A percentile compares a stretch with the other conserved stretches of the same genome.
phyloP scores from a whole-genome alignment of 2,329 filamentous ascomycete genomes.

The Aspergillus fumigatiaffinis region DNA sequence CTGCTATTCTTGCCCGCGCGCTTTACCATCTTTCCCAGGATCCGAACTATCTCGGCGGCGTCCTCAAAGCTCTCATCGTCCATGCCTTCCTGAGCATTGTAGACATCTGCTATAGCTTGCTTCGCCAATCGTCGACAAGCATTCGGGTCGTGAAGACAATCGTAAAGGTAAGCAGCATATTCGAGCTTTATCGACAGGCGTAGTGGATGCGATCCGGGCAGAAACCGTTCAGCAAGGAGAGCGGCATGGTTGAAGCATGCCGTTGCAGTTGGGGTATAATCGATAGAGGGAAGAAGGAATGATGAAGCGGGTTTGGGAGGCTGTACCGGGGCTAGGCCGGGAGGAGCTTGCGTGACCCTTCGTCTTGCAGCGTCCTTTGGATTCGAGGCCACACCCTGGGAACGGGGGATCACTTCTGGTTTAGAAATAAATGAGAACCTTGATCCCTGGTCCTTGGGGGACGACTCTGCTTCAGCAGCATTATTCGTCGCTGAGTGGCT shows the following conservation, averaged over 20 bases:
- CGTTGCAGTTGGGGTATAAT: conserved; percentile 81
- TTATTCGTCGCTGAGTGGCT: conserved; percentile 26
- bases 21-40: conserved; percentile 85
- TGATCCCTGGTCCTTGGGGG: conserved; percentile 15
- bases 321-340: conserved; percentile 33
- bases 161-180: conserved; percentile 88
- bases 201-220: conserved; percentile 86
- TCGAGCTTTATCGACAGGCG: conserved; percentile 88
- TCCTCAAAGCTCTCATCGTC: conserved; percentile 94
- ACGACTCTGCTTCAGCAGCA: conserved; percentile 20
- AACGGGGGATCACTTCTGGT: conserved; percentile 12
- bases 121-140: conserved; percentile 73
- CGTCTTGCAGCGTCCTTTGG: conserved; percentile 1
- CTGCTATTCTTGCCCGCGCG: conserved; percentile 52
- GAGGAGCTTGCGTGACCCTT: conserved; percentile 25
- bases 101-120: conserved; percentile 82
- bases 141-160: conserved; percentile 80
- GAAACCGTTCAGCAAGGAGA: conserved; percentile 65
- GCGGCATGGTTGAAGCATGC: conserved; percentile 77
- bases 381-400: conserved; percentile 1
- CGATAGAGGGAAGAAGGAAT: conserved; percentile 72
- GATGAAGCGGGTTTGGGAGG: conserved; percentile 50
- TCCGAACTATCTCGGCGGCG: conserved; percentile 79
- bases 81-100: conserved; percentile 86
- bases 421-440: conserved; percentile 18